Evolutionary conservation across 2,329 filamentous ascomycete genomes (phyloP), one percentile per base, ranked within the genome.

Genomic region (Colletotrichum simmondsii): DNA sequence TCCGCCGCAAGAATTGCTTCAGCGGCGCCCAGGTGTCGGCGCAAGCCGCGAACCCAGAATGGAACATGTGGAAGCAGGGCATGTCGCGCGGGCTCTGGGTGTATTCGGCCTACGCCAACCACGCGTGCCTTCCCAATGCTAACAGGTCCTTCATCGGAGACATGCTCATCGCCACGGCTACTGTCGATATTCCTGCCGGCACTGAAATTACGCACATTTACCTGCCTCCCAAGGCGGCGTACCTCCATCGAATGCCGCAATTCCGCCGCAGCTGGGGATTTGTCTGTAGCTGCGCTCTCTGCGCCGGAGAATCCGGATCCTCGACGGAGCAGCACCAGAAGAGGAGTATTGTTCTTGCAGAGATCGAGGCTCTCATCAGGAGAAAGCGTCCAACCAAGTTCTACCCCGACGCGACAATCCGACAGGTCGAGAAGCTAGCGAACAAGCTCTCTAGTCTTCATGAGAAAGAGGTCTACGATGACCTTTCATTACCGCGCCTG

Each of bases 1-100:
- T 85, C 63, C 81, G 82, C n/a, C 78, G 80, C 58, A 84, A 82
- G 75, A 85, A 84, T 67, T 85, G 83, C 76, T 82, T 83, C 78
- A 81, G 78, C 67, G 75, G 77, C 24, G 80, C 81, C 2, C 75
- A 78, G n/a, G 77, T 80, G 2, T 81, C 80, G 5, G 59, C 78
- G 6, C 76, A 78, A 14, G 78, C 80, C 60, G 81, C 80, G 2
- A 75, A 75, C 32, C 75, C 79, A 6, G 72, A 42, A 1, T 76
- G 75, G 71, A 73, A 75, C 71, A 76, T 76, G 68, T 66, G 68
- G 68, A 70, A 72, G 63, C 35, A 73, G 30, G 75, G 75, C 70
- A 73, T 75, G 72, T 74, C 74, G 24, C 75, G 75, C 26, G 82
- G 81, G 7, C 73, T 84, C 12, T 84, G 80, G 81, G 75, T 75